Percentiles rank a stretch among this genome's conserved stretches.
Evolutionary conservation across 495 filamentous ascomycete species (phyloP).

Genomic region (Hapsidospora chrysogenum): DNA sequence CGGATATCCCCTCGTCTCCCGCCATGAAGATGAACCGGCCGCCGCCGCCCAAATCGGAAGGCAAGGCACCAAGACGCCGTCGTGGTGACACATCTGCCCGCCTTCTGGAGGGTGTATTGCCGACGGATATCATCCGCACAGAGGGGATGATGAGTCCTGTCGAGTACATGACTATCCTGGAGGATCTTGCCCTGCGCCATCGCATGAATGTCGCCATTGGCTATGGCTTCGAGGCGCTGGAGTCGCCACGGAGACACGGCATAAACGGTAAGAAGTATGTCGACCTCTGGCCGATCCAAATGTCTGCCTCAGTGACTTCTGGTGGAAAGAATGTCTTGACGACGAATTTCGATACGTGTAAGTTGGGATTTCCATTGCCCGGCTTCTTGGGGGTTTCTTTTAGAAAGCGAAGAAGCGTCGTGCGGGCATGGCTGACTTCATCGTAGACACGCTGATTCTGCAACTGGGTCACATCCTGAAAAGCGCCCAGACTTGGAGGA

Average conservation of each 20-base stretch:
- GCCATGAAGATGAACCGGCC: conserved; percentile 1
- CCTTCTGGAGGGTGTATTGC: conserved; percentile 32
- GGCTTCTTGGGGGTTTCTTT: no score
- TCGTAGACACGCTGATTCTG: conserved; percentile 58
- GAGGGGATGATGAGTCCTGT: conserved; percentile 46
- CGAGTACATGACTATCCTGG: conserved; percentile 68
- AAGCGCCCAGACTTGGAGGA: conserved; percentile 73
- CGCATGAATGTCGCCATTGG: conserved; percentile 78
- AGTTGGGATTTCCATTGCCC: conserved; percentile 6
- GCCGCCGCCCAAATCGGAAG: conserved; percentile 4
- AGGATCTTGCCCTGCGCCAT: conserved; percentile 61
- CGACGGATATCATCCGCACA: conserved; percentile 41
- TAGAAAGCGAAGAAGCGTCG: neutral
- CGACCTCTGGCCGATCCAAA: conserved; percentile 77
- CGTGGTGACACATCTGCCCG: conserved; percentile 28
- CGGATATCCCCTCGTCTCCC: conserved; percentile 12
- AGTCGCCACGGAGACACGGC: conserved; percentile 43
- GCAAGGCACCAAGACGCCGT: conserved; percentile 10
- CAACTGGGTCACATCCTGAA: conserved; percentile 74
- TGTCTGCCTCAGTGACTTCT: conserved; percentile 58
- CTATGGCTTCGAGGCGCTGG: conserved; percentile 63
- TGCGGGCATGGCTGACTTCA: neutral
- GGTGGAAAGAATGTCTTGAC: conserved; percentile 56
- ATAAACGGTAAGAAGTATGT: conserved; percentile 58
- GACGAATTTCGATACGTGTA: conserved; percentile 79